Percentiles rank a stretch among this genome's conserved stretches.
phyloP scores from a whole-genome alignment of 1,284 basidiomycete species.

The Ganoderma meredithae region DNA sequence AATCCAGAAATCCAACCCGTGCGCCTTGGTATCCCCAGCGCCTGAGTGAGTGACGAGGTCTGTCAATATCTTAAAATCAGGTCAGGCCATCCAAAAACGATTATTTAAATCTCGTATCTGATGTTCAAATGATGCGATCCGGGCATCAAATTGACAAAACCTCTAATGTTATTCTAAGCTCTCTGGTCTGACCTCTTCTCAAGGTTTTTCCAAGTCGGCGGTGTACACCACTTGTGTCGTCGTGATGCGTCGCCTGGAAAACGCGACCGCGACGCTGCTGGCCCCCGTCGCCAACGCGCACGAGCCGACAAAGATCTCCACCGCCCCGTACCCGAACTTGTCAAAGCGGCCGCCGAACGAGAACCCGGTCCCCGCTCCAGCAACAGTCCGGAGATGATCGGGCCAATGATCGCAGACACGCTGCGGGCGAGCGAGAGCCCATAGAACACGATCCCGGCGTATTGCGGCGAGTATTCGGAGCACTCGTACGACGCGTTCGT shows the following conservation, averaged over 20 bases:
- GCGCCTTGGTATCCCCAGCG: too few relatives aligned
- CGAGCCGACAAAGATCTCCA: conserved; percentile 40
- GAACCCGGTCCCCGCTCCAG: conserved; percentile 30
- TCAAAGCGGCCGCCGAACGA: conserved; percentile 28
- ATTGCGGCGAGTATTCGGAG: conserved; percentile 33
- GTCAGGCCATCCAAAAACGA: too few relatives aligned
- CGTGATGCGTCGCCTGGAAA: neutral
- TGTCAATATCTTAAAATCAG: too few relatives aligned
- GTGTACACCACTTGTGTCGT: neutral
- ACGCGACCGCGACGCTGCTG: conserved; percentile 31
- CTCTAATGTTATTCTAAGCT: too few relatives aligned
- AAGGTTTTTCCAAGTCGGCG: too few relatives aligned
- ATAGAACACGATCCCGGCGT: conserved; percentile 34
- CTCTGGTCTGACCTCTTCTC: too few relatives aligned
- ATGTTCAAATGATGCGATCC: too few relatives aligned
- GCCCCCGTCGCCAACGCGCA: conserved; percentile 34
- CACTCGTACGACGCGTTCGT: conserved; percentile 36
- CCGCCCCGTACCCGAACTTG: conserved; percentile 35
- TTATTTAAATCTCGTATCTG: too few relatives aligned
- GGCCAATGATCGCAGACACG: conserved; percentile 36
- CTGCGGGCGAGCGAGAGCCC: conserved; percentile 34
- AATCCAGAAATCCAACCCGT: too few relatives aligned
- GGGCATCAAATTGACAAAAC: too few relatives aligned
- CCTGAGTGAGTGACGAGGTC: too few relatives aligned
- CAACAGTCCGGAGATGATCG: conserved; percentile 36